A percentile compares a stretch with the other conserved stretches of the same genome.
Conservation (phyloP, 2,329 filamentous ascomycete species). For the Claviceps lovelessii region DNA sequence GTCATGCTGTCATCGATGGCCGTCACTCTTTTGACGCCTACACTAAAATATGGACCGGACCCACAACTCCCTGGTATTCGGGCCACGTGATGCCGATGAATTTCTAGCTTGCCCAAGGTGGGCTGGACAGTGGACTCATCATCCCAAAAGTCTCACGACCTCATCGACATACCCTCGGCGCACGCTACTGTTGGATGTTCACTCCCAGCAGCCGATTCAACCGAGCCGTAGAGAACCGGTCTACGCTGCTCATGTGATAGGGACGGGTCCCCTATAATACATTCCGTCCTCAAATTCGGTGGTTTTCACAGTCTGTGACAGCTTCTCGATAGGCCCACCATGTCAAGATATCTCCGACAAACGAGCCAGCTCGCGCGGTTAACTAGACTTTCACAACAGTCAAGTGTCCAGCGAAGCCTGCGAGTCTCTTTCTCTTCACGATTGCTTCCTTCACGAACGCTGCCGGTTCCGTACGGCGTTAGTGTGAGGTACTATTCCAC, state of each 20-base stretch:
- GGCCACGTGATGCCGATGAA: conserved; percentile 18
- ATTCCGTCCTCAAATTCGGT: conserved; percentile 16
- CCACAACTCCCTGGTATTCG: not conserved
- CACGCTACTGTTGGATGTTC: conserved; percentile 12
- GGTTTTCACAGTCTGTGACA: conserved; percentile 20
- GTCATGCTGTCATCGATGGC: not conserved
- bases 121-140: conserved; percentile 11
- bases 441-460: conserved; percentile 21
- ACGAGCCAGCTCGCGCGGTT: conserved; percentile 51
- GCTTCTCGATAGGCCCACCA: conserved; percentile 23
- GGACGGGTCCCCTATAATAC: conserved; percentile 11
- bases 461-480: conserved; percentile 20
- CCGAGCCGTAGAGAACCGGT: conserved; percentile 8
- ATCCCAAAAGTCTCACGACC: conserved; percentile 9
- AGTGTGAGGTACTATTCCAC: conserved; percentile 24
- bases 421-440: conserved; percentile 19
- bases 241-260: conserved; percentile 21
- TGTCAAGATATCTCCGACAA: conserved; percentile 54
- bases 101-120: conserved; percentile 14
- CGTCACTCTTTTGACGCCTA: not conserved
- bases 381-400: conserved; percentile 40
- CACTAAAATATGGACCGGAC: not conserved
- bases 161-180: conserved; percentile 5
- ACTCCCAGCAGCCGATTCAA: not conserved
- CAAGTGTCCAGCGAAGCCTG: conserved; percentile 32